Conservation (phyloP, 306 rosid genomes). For the Abrus pulchellus region DNA sequence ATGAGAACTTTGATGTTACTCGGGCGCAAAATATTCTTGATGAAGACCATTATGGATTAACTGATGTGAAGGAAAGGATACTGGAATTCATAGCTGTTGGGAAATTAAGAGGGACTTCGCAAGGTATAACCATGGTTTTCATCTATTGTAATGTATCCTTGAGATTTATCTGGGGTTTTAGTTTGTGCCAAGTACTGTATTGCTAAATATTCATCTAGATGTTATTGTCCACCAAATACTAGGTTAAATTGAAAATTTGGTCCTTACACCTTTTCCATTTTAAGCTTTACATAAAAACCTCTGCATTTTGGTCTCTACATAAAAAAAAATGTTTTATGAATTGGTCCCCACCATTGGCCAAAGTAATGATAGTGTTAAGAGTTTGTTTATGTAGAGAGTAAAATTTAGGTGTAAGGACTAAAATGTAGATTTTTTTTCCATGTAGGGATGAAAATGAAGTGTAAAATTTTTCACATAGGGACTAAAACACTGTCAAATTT, state of each 20-base stretch:
- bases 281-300: not conserved
- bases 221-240: conserved; percentile 37
- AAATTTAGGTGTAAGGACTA: not conserved
- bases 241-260: not conserved
- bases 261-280: not conserved
- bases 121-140: conserved; percentile 65
- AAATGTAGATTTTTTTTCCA: not conserved
- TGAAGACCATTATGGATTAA: conserved; percentile 97
- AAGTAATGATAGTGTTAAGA: not conserved
- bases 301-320: not conserved
- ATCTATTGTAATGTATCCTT: conserved; percentile 11
- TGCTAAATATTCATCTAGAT: conserved; percentile 26
- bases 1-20: conserved; percentile 95
- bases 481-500: not conserved
- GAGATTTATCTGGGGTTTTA: conserved; percentile 32
- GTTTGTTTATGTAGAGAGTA: not conserved
- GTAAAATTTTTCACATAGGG: not conserved
- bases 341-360: not conserved
- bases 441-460: not conserved
- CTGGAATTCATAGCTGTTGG: conserved; percentile 99
- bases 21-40: conserved; percentile 93
- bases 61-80: conserved; percentile 97
- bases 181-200: conserved; percentile 20
- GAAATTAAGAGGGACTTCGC: conserved; percentile 93
- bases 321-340: not conserved